Evolutionary conservation across 2,329 filamentous ascomycete genomes (phyloP).

Genomic region (Endoconidiophora laricicola): DNA sequence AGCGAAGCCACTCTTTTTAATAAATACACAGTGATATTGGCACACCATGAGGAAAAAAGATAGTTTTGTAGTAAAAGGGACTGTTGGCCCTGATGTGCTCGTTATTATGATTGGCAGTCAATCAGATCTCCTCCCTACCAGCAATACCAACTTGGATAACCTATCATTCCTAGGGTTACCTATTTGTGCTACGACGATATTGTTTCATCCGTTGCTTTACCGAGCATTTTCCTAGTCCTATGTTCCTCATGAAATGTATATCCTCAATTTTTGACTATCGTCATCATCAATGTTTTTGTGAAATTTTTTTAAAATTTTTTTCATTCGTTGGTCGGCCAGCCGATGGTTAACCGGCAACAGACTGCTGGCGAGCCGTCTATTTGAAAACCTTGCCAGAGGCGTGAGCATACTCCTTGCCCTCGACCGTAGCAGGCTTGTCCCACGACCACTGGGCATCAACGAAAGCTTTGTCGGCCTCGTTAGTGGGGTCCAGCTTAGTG

Average conservation of each 20-base stretch:
- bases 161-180: conserved; percentile 1
- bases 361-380: conserved; percentile 35
- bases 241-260: conserved; percentile 14
- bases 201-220: conserved; percentile 6
- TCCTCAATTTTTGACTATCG: conserved; percentile 10
- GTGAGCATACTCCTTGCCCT: conserved; percentile 79
- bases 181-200: not conserved
- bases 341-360: conserved; percentile 13
- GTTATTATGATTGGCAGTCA: not conserved
- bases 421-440: conserved; percentile 66
- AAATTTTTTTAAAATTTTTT: conserved; percentile 10
- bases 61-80: conserved; percentile 2
- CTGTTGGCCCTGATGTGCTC: conserved; percentile 5
- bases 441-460: conserved; percentile 80
- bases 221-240: conserved; percentile 5
- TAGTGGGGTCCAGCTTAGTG: conserved; percentile 85
- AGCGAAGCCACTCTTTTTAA: too few species aligned
- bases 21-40: too few species aligned
- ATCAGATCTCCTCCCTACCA: not conserved
- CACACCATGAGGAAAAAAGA: not conserved
- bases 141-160: not conserved
- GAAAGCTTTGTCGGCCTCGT: conserved; percentile 68
- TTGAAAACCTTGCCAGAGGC: conserved; percentile 98
- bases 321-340: conserved; percentile 1
- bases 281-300: conserved; percentile 10